Percentiles rank a stretch among this genome's conserved stretches.
These are phyloP conservation scores for Vaccinium myrtillus DNA, from an alignment of 148 eudicot genomes.

Conservation along the genomic window DNA sequence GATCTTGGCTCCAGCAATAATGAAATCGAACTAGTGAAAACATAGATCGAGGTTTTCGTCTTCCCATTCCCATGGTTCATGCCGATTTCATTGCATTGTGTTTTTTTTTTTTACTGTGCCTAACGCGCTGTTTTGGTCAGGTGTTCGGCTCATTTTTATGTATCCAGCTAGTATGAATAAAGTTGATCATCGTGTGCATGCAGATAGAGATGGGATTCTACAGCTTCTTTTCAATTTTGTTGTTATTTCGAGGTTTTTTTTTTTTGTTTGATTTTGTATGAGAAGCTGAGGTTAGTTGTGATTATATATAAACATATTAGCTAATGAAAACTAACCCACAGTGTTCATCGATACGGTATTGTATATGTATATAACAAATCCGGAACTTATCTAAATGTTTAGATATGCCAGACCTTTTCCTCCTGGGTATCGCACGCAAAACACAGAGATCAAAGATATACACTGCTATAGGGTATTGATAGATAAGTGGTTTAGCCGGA, in stretches of 20 bases:
- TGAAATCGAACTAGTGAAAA: conserved; percentile 9
- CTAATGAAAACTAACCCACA: not conserved
- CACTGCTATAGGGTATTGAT: too few relatives aligned
- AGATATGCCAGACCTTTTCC: too few relatives aligned
- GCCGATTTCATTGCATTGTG: not conserved
- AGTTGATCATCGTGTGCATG: not conserved
- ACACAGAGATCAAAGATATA: not conserved
- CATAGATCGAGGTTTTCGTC: not conserved
- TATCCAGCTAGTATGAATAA: not conserved
- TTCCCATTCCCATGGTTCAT: not conserved
- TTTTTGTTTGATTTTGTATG: not conserved
- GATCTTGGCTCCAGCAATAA: not conserved
- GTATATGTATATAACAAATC: not conserved
- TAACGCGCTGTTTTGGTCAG: not conserved
- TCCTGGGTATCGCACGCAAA: not conserved
- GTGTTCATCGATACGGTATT: not conserved
- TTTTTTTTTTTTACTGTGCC: not conserved
- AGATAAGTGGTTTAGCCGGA: not conserved
- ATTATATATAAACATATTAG: not conserved
- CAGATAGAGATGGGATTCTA: not conserved
- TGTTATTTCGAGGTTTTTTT: not conserved
- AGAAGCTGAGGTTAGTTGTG: not conserved
- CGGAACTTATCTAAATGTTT: not conserved
- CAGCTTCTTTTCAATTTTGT: not conserved
- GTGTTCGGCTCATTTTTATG: not conserved